Percentiles rank a stretch among this genome's conserved stretches.
Evolutionary conservation across 2,329 filamentous ascomycete species (phyloP).

Genomic region (Ambrosiella xylebori): DNA sequence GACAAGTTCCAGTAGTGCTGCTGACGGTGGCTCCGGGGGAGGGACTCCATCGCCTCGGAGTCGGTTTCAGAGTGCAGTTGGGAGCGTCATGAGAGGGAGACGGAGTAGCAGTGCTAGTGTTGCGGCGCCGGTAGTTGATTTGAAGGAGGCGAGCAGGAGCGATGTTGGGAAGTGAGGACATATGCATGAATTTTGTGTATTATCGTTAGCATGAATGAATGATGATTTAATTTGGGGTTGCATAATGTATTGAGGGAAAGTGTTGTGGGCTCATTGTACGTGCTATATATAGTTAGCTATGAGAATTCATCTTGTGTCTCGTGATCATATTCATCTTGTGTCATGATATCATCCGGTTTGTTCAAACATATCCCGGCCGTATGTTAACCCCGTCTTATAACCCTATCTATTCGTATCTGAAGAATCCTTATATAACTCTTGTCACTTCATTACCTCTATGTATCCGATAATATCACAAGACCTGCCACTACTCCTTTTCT

Average conservation of each 20-base stretch:
- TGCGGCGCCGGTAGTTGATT: neutral
- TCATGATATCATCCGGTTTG: too few species aligned
- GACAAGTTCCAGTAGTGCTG: constrained; percentile 1
- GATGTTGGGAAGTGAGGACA: neutral
- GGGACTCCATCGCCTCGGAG: neutral
- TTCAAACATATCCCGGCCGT: too few species aligned
- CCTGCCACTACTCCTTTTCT: neutral
- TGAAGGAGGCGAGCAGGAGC: neutral
- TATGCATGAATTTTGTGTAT: neutral
- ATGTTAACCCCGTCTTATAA: too few species aligned
- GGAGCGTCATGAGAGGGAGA: neutral
- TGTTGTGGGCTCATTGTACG: too few species aligned
- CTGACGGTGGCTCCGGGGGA: neutral
- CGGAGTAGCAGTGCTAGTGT: neutral
- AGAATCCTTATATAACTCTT: too few species aligned
- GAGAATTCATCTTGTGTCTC: too few species aligned
- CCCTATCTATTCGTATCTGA: too few species aligned
- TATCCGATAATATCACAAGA: neutral
- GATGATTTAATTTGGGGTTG: too few species aligned
- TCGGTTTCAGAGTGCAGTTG: neutral
- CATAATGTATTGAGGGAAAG: too few species aligned
- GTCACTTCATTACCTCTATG: neutral
- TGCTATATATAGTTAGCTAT: too few species aligned
- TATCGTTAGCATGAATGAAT: neutral
- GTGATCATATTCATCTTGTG: too few species aligned